Base-by-base conservation (phyloP, 306 rosid species). In the Rosa lucieae region DNA sequence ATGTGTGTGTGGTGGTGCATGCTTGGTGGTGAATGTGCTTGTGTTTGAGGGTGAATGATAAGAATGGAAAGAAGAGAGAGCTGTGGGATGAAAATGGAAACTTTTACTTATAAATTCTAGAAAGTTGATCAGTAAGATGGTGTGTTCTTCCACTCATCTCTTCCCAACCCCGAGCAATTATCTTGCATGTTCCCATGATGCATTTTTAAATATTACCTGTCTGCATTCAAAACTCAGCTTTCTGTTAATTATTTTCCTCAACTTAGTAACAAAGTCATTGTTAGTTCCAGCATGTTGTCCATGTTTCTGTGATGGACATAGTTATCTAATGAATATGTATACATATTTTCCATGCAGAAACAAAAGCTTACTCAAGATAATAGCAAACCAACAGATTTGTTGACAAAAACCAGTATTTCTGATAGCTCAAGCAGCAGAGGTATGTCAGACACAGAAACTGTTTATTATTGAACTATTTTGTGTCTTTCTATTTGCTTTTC, bases 371-470 rank as follows among this genome's bases (percentile, higher is more conserved):
- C 85, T 10, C 86, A 85, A 49, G 90, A 83, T 81, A 66, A 83
- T 29, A 46, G 46, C 74, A 82, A 81, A 55, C 86, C 95, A 44
- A 86, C 92, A 5, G 93, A 86, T 49, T 12, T 78, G 32, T 78
- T 88, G 78, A 83, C 88, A 20, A 82, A 88, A 58, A 84, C 79
- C 56, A 85, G 76, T 84, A 74, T 83, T 79, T 67, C 63, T 58
- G 81, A 84, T 66, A 73, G 82, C 80, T 86, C 87, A 49, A 80
- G 20, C 61, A 79, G 62, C 42, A 80, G 79, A 85, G 94, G 94
- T 92, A 80, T 77, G 18, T 29, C 6, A 23, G 46, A 43, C 68
- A 29, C n/a, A n/a, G 8, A 13, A 39, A 56, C 40, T 39, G 44
- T 75, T 59, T 17, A 5, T 63, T 32, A 12, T 29, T 58, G 3